Evolutionary conservation across 345 rosid genomes (phyloP), one percentile per base, ranked within the genome.

Genomic region (Erodium maritimum): DNA sequence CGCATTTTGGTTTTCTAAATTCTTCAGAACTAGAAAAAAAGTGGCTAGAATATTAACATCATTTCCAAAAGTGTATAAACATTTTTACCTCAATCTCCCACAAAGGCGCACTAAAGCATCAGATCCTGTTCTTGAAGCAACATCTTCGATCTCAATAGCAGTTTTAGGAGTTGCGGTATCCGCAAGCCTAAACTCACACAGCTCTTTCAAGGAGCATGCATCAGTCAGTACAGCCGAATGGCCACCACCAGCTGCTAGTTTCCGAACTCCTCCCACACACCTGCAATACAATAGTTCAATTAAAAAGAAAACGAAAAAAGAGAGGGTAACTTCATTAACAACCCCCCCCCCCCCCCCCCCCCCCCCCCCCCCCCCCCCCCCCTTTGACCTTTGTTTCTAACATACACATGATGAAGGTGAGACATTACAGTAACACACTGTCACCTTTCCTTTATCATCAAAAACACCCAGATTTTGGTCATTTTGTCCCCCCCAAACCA

Each of bases 181-280:
- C 53, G 97, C 96, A 64, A 90, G 84, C 55, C 83, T 80, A 75
- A 94, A 90, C 78, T 90, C 97, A 7, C 99, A 94, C 56, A 90
- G 70, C 71, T 90, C 95, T 70, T 90, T 94, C 67, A 87, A 78
- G 55, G 96, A 94, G 66, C 87, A 94, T 46, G 99, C 97, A 78
- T 94, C 90, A 3, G 96, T 82, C 72, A 94, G 72, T 50, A 90
- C 95, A 71, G 93, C 99, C 21, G 97, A 87, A 64, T 90, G 99
- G 52, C 99, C 96, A 69, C 99, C 97, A 42, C 97, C 99, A 64
- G 93, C 99, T 42, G 97, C 97, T 61, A 90, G 71, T 72, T 94
- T 94, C 54, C 90, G 75, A 65, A 90, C 96, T 79, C 84, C 82
- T 58, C 96, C 96, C 46, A 84, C 97, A 63, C 94, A 87, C 96